Evolutionary conservation across 225 moss, liverwort and hornwort species (phyloP).

Genomic region (Anthoceros angustus): DNA sequence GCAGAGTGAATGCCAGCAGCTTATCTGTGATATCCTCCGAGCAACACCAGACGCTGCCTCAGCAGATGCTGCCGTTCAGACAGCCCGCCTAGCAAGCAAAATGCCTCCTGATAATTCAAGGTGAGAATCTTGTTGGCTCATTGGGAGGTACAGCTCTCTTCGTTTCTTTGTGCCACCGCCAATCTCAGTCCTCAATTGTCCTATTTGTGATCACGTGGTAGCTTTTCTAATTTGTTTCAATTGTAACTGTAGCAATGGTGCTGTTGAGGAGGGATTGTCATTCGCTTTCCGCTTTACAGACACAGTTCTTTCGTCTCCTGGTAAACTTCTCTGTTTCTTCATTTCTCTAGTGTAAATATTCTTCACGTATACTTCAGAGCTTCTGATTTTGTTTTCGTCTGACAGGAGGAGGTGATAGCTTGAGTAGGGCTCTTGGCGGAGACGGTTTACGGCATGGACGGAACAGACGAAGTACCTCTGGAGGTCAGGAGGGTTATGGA

Average conservation of each 20-base stretch:
- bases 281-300: slow-evolving; percentile 98
- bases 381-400: background rate
- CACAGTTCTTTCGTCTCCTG: slow-evolving; percentile 72
- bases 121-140: slow-evolving; percentile 24
- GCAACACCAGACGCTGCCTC: slow-evolving; percentile 97
- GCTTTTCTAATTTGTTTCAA: slow-evolving; percentile 5
- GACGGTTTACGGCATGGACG: slow-evolving; percentile 61
- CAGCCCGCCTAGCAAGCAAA: slow-evolving; percentile 91
- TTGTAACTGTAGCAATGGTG: slow-evolving; percentile 34
- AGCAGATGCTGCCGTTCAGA: slow-evolving; percentile 97
- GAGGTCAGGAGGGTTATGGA: slow-evolving; percentile 92
- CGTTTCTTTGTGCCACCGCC: no score
- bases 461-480: slow-evolving; percentile 51
- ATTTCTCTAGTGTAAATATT: background rate
- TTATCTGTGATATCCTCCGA: slow-evolving; percentile 96
- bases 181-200: no score
- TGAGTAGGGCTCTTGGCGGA: slow-evolving; percentile 40
- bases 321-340: slow-evolving; percentile 18
- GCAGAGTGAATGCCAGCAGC: slow-evolving; percentile 99
- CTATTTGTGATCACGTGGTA: no score
- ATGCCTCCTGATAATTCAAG: slow-evolving; percentile 52
- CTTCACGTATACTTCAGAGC: background rate
- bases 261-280: slow-evolving; percentile 80
- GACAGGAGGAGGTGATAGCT: slow-evolving; percentile 48
- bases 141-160: no score